Evolutionary conservation across 1,139 yeast genomes (phyloP), one percentile per base, ranked within the genome.

Genomic region (Pichia sp.): DNA sequence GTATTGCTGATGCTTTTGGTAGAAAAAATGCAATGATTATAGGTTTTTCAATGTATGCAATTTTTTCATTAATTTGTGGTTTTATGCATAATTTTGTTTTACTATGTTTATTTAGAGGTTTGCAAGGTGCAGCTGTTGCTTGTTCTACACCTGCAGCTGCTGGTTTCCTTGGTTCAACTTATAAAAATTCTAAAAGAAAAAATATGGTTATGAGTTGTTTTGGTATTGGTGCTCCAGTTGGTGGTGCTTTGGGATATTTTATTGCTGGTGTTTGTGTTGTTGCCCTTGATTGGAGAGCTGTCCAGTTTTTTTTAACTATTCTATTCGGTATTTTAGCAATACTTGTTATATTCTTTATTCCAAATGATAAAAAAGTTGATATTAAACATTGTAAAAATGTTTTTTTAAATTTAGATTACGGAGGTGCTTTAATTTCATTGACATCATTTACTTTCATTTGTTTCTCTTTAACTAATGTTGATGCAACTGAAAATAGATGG

Each of bases 171-270:
- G 72, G 74, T 1, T 56, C 70, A 4, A 60, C 61, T 4, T 71
- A 71, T 48, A 54, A 55, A 33, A 60, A 62, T 27, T 66, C 72
- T 0, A 53, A 54, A 39, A 53, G 76, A 36, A 67, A 70, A 50
- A 71, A 71, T 50, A 54, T 62, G 49, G 74, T 60, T 7, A 55
- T 71, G 65, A 71, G 74, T 28, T 59, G 67, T 20, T 70, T 70
- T 50, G 57, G 71, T 4, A 70, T 70, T 1, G 76, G 76, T 2
- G 73, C 75, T 1, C 76, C 76, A 1, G 53, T 69, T 6, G 76
- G 76, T 20, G 67, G 66, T 42, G 67, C 70, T 1, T 43, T 57
- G 16, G 76, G 76, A 1, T 59, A 62, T 30, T 53, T 71, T 26
- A 51, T 64, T 25, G 73, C 73, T 10, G 76, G 74, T 39, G 64